Evolutionary conservation across 2,329 filamentous ascomycete species (phyloP), one percentile per base, ranked within the genome.

Genomic region (Teratosphaeria destructans): DNA sequence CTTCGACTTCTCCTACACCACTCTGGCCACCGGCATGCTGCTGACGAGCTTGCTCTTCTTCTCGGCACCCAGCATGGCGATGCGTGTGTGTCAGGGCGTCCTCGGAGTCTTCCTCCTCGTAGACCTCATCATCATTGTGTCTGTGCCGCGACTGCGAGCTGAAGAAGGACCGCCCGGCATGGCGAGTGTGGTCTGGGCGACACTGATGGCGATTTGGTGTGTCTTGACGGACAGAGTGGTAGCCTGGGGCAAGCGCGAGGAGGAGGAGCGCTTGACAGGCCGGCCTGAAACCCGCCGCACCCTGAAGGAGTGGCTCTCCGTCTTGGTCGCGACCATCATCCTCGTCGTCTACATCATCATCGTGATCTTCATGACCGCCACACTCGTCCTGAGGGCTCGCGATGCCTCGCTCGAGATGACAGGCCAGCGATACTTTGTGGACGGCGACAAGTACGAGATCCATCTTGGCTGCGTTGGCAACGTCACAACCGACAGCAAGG

Each of bases 111-210:
- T 94, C 19, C 76, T 95, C 19, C 73, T 90, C 4, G 76, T 93
- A 53, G 84, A 96, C 71, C 83, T 88, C 75, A 85, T 95, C 66
- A 80, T 97, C 57, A 87, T 95, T 47, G 75, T 95, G 3, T 80
- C 87, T 0, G 89, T 96, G 0, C 78, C 85, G 55, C 82, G 84
- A 64, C 82, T 93, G 16, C 83, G 93, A 14, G 79, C 87, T 23
- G 91, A 96, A 72, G 93, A 97, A 74, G 87, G 90, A 35, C 95
- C 91, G 87, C 86, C 94, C 0, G 94, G 94, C n/a, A 88, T 94
- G 59, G 85, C 84, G 10, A 94, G 89, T 52, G 88, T 93, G 3
- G 76, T 90, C 16, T 96, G 89, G 92, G 89, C 90, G 19, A 79
- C 90, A 2, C 64, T 94, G 54, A 89, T 95, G 71, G 83, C 87